Base-by-base conservation (phyloP, 805 yeast species). In the Candida chauliodis region DNA sequence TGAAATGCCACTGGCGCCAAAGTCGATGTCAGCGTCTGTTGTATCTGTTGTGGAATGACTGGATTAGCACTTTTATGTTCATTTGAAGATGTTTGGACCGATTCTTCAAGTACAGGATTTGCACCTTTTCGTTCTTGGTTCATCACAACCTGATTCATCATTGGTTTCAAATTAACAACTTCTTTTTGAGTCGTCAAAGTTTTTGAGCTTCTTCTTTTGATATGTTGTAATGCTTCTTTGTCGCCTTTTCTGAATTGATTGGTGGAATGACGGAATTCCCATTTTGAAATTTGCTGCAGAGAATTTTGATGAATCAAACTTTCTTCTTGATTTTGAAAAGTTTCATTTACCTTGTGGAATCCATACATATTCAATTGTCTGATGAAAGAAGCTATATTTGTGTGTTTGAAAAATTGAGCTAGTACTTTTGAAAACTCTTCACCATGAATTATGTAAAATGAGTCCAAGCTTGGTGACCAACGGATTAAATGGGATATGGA, bases 211-310 rank as follows among this genome's bases (percentile, higher is more conserved):
- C 96, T 66, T 44, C 98, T 71, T 58, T 87, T 90, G 55, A 90
- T 91, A 11, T 75, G 69, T 38, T 84, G 76, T 44, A 90, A 63
- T 8, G 83, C 70, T 30, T 81, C 93, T 11, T 78, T 60, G 56
- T 89, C 93, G 29, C 96, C 96, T 37, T 87, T 81, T 47, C 78
- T 75, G 63, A 90, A 90, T 43, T 75, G 73, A 24, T 84, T 86
- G 3, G 86, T 79, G 19, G 85, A 77, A 56, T 90, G 98, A 41
- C 81, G 79, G 61, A 90, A 90, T 63, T 91, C 97, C 98, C 98
- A 90, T 27, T 43, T 43, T 23, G 23, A 15, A 5, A 14, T 8
- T 34, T 32, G 41, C 8, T 15, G 30, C 10, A 8, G 24, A 16
- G 6, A 26, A 24, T 32, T 36, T 30, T 16, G 24, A 17, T 10